Evolutionary conservation across 441 rosid species (phyloP), one percentile per base, ranked within the genome.

Genomic region (Daphne laureola): DNA sequence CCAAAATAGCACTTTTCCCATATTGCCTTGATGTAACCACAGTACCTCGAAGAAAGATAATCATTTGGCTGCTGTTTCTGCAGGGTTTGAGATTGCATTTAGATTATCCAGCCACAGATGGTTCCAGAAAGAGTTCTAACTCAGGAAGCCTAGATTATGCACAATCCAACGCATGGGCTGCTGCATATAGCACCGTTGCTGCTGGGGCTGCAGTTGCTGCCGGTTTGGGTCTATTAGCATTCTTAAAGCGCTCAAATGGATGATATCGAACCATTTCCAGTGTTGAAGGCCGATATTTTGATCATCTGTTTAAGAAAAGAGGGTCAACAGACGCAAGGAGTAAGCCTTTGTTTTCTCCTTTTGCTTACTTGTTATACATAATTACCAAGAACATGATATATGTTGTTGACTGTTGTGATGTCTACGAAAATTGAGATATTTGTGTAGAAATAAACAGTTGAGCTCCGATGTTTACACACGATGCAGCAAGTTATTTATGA

Each of bases 131-230:
- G 66, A 78, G 78, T 51, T 25, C 73, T 35, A 60, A 46, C 50
- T 59, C 87, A 16, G 87, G 73, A 60, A 73, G 72, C 50, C 11
- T 75, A 67, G 93, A 81, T 45, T 82, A 80, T 46, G 90, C 63
- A 21, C 71, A 80, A 27, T 41, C 74, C 21, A 95, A 85, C 60
- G 96, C 95, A 8, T 84, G 99, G 97, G 83, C 90, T 55, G 67
- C 96, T 14, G 96, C 97, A 3, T 90, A 79, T 68, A 78, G 95
- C 47, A 76, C 83, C 2, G 90, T 83, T 46, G 99, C 97, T 2
- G 97, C 99, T 0, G 93, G 99, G 38, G 97, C 99, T 23, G 93
- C 96, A 14, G 70, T 93, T 43, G 83, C 74, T 63, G 97, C 96
- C 43, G 97, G 97, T 52, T 66, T 85, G 51, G 87, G 97, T 43